Conservation (phyloP, 1,284 basidiomycete genomes). For the Pholiota adiposa region DNA sequence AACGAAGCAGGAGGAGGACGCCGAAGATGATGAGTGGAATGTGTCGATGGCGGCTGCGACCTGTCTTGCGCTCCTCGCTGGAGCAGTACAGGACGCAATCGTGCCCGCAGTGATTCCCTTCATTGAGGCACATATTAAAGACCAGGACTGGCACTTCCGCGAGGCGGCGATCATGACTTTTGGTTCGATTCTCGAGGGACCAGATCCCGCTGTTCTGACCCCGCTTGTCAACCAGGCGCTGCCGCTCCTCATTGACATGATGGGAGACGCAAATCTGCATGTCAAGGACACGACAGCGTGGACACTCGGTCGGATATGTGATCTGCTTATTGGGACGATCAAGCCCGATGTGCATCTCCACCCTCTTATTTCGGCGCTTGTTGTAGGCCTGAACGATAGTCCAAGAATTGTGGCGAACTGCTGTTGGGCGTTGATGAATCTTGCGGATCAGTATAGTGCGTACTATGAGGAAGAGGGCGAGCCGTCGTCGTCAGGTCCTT, state of each 20-base stretch:
- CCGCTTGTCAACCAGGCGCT: conserved; percentile 95
- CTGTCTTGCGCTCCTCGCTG: conserved; percentile 88
- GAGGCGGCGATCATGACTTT: conserved; percentile 99
- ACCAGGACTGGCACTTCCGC: conserved; percentile 91
- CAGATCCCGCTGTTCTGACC: conserved; percentile 84
- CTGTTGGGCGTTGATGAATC: conserved; percentile 96
- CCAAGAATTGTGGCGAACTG: conserved; percentile 92
- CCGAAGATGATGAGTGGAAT: conserved; percentile 99
- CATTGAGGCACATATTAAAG: conserved; percentile 95
- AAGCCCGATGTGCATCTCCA: conserved; percentile 91
- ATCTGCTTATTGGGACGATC: conserved; percentile 86
- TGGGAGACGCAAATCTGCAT: conserved; percentile 83
- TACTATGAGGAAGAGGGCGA: conserved; percentile 66
- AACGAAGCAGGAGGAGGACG: conserved; percentile 94
- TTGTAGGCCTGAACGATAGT: conserved; percentile 81
- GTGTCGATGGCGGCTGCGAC: conserved; percentile 98
- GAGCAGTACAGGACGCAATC: conserved; percentile 90
- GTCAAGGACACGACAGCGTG: conserved; percentile 99
- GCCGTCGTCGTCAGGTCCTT: conserved; percentile 53
- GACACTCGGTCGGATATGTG: conserved; percentile 96
- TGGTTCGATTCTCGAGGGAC: conserved; percentile 96
- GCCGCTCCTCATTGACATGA: conserved; percentile 94
- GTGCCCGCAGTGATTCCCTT: conserved; percentile 96
- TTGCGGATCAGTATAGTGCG: conserved; percentile 81
- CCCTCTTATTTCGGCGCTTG: conserved; percentile 83